phyloP scores from a whole-genome alignment of 2,329 filamentous ascomycete species.

The Blastomyces gilchristii region DNA sequence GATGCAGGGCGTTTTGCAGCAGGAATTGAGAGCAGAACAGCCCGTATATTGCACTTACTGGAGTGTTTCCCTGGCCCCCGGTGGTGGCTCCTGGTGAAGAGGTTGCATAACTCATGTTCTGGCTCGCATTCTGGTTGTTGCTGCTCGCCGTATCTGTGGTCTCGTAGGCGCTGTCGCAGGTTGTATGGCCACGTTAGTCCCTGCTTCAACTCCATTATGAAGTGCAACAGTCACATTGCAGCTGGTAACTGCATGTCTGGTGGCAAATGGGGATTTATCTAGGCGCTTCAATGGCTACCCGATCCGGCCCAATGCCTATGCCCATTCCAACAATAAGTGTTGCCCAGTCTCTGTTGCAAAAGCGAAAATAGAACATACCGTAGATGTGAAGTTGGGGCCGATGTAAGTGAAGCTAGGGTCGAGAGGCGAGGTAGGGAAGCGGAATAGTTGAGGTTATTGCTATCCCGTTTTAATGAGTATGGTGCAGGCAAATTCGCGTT shows the following conservation, averaged over 20 bases:
- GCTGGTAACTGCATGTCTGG: neutral
- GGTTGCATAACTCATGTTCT: slow-evolving; percentile 51
- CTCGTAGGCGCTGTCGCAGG: slow-evolving; percentile 8
- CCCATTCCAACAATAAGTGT: neutral
- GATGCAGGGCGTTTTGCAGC: neutral
- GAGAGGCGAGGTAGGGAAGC: slow-evolving; percentile 47
- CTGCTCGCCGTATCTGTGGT: slow-evolving; percentile 14
- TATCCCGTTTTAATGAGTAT: slow-evolving; percentile 20
- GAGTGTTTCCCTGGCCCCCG: slow-evolving; percentile 48
- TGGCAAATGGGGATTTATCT: neutral
- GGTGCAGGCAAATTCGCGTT: slow-evolving; percentile 24
- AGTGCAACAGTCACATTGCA: neutral
- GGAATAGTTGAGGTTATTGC: slow-evolving; percentile 19
- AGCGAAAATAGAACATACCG: slow-evolving; percentile 36
- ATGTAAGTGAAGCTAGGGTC: slow-evolving; percentile 49
- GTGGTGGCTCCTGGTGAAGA: slow-evolving; percentile 56
- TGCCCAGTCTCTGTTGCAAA: neutral
- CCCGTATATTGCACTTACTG: slow-evolving; percentile 27
- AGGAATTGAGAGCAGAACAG: slow-evolving; percentile 11
- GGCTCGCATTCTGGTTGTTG: slow-evolving; percentile 35
- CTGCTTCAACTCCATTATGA: neutral
- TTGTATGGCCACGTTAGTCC: slow-evolving; percentile 2
- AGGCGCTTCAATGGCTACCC: neutral
- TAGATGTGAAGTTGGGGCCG: slow-evolving; percentile 41
- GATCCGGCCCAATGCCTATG: neutral